Evolutionary conservation across 1,284 basidiomycete genomes (phyloP), one percentile per base, ranked within the genome.

Genomic region (Cutaneotrichosporon cavernicola): DNA sequence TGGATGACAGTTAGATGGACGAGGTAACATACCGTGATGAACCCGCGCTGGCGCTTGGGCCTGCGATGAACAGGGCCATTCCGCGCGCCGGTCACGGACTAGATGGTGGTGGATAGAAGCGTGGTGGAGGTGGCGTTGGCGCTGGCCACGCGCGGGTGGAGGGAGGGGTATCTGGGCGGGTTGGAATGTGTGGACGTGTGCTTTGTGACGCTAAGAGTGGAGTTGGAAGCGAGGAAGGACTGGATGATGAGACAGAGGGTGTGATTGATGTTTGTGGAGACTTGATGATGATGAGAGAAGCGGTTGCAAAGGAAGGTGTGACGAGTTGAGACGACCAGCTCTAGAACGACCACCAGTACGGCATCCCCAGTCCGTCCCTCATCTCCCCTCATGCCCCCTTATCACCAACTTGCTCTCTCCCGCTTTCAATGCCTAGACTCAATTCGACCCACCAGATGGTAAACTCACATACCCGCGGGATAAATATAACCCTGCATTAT

Each of bases 1-100:
- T 32, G 34, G 30, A 34, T 38, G 36, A 36, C 47, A 16, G 18
- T 55, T 13, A 32, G 21, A 30, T n/a, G 52, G 10, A 49, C 10
- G 16, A 18, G 52, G 31, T 11, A 34, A 53, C 64, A 30, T 53
- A 65, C 64, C 64, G 56, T 43, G 64, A 65, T n/a, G 64, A 56
- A 11, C 64, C 64, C 5, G 64, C 56, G 31, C 32, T 51, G 10
- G 60, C 63, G 64, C 64, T 65, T 51, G 60, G 64, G 40, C 56
- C 60, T 7, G 60, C 56, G 26, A 26, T 51, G 56, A 32, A 58
- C 34, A 58, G 43, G 40, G 43, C 46, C 56, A 60, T 60, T 56
- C 38, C 55, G 55, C 51, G 55, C 38, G 55, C 55, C 22, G 36
- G 55, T 40, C 55, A 43, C 36, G 38, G 13, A 31, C 46, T 34